Percentiles rank a stretch among this genome's conserved stretches.
phyloP scores from a whole-genome alignment of 352 stramenopile species.

The Elongisporangium undulatum region DNA sequence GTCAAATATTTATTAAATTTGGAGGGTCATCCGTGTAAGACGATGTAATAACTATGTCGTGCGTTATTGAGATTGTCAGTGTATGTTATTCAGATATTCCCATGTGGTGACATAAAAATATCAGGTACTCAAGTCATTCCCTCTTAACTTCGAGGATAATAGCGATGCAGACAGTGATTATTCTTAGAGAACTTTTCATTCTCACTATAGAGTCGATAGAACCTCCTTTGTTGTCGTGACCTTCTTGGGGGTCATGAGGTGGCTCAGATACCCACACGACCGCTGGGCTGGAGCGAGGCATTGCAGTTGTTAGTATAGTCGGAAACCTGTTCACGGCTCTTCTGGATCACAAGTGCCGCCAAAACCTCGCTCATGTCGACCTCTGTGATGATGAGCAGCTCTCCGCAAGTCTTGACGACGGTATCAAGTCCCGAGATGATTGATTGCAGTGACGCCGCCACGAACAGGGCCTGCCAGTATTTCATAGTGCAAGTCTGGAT shows the following conservation, averaged over 20 bases:
- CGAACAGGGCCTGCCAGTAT: constrained; percentile 98
- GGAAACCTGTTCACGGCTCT: constrained; percentile 98
- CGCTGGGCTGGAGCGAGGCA: constrained; percentile 96
- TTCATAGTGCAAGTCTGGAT: constrained; percentile 98
- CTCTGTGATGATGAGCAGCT: constrained; percentile 99
- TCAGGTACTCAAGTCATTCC: too few relatives aligned
- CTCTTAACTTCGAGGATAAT: too few relatives aligned
- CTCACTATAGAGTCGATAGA: too few relatives aligned
- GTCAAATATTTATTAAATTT: too few relatives aligned
- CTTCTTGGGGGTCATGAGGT: constrained; percentile 94
- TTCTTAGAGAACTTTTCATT: too few relatives aligned
- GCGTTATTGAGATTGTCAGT: too few relatives aligned
- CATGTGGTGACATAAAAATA: too few relatives aligned
- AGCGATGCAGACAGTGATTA: too few relatives aligned
- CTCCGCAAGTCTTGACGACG: constrained; percentile 95
- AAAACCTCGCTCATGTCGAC: constrained; percentile 99
- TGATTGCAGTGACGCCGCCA: constrained; percentile 95
- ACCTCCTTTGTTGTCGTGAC: constrained; percentile 99
- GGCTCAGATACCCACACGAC: constrained; percentile 97
- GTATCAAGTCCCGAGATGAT: constrained; percentile 97
- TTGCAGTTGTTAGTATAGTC: constrained; percentile 99
- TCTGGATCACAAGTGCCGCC: constrained; percentile 99
- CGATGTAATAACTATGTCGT: too few relatives aligned
- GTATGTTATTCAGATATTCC: too few relatives aligned
- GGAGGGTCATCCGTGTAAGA: too few relatives aligned